Evolutionary conservation across 1,284 basidiomycete genomes (phyloP).

Genomic region (Naganishia albida): DNA sequence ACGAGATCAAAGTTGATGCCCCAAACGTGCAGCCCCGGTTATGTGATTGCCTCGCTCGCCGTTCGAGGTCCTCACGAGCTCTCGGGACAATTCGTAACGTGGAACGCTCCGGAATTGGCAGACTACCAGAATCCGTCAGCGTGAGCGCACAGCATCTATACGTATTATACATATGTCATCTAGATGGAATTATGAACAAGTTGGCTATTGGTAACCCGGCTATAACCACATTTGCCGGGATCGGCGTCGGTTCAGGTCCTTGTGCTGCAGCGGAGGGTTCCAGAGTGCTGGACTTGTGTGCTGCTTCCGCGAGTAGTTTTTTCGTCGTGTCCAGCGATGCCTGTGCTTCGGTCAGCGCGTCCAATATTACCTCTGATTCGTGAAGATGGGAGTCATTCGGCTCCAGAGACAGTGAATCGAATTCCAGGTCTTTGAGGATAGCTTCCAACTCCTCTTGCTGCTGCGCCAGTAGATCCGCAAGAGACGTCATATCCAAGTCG

Average conservation of each 20-base stretch:
- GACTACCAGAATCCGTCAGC: constrained; percentile 22
- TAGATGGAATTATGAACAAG: constrained; percentile 13
- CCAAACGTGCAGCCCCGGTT: constrained; percentile 49
- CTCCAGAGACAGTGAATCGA: not conserved
- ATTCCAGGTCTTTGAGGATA: constrained; percentile 4
- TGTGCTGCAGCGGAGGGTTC: not conserved
- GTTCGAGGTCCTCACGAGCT: constrained; percentile 47
- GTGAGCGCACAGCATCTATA: not conserved
- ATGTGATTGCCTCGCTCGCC: constrained; percentile 57
- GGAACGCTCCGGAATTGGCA: constrained; percentile 51
- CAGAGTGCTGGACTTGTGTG: too few species aligned
- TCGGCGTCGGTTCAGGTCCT: not conserved
- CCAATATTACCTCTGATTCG: too few species aligned
- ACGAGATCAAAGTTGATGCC: not conserved
- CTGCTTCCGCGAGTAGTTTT: too few species aligned
- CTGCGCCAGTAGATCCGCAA: not conserved
- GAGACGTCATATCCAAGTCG: constrained; percentile 7
- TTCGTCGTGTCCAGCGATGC: not conserved
- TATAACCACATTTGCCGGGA: constrained; percentile 8
- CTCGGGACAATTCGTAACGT: constrained; percentile 58
- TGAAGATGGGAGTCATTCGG: too few species aligned
- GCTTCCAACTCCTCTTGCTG: constrained; percentile 16
- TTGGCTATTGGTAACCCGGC: constrained; percentile 14
- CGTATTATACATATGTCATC: constrained; percentile 17
- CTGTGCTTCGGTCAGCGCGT: not conserved